Base-by-base conservation (phyloP, 108 stramenopile genomes). In the Cylindrotheca closterium region DNA sequence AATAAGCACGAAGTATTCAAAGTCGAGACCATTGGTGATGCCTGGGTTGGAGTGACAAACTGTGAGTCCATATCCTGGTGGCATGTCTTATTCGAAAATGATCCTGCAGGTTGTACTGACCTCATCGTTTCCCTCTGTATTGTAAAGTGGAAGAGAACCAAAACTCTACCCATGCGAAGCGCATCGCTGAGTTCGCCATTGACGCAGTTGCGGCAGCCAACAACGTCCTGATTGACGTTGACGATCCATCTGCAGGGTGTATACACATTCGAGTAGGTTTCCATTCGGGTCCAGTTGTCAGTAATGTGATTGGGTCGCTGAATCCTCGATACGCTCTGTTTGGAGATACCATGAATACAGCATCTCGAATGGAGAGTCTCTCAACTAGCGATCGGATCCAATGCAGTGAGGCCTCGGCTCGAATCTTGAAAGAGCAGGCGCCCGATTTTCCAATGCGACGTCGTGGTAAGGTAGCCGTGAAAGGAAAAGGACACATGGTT, bases 21-120 rank as follows among this genome's bases (percentile, higher is more conserved):
- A 51, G 75, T 85, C 8, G 84, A 85, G 46, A 81, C 80, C 0
- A 80, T 82, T 48, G 84, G 84, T 18, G 80, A 85, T 42, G 72
- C 73, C 12, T 80, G 60, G 24, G 50, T 78, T 46, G 79, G 47
- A 7, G 23, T 63, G 49, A 46, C 66, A 74, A 48, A 32, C 67
- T 12, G 73, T 67, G 65, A 73, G 32, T n/a, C 59, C 1, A 62
- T 73, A 79, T 21, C 79, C 81, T 56, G 24, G 23, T 5, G 79
- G 64, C 26, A 55, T 81, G 50, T 42, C 26, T 75, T 73, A 0
- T 77, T 83, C 33, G 78, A 78, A 5, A 75, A 83, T 52, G 55
- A 42, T 42, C 55, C 4, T 83, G 65, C 30, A 49, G 77, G 53
- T 82, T 63, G 10, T 79, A 79, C n/a, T 62, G 64, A 58, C 33